A percentile compares a stretch with the other conserved stretches of the same genome.
These are phyloP conservation scores for Smallanthus sonchifolius DNA, from an alignment of 129 eudicot genomes.

Conservation along the genomic window DNA sequence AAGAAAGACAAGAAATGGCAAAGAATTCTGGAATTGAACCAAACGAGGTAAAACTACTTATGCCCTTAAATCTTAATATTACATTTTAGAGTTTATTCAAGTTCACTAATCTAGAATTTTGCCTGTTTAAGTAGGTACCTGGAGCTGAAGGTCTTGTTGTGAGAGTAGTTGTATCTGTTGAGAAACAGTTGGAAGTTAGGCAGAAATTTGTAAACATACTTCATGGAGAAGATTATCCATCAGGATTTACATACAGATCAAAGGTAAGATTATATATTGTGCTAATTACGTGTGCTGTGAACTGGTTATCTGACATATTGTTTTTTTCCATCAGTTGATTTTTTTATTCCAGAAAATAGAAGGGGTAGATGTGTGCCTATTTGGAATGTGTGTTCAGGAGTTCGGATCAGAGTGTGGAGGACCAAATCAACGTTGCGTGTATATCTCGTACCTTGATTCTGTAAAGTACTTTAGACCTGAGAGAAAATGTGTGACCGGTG, in stretches of 20 bases:
- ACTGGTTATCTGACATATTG: slow-evolving; percentile 11
- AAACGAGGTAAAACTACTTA: slow-evolving; percentile 47
- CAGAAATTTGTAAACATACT: slow-evolving; percentile 60
- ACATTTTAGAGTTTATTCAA: not conserved
- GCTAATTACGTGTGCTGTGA: not conserved
- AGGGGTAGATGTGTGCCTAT: slow-evolving; percentile 89
- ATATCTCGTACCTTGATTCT: slow-evolving; percentile 88
- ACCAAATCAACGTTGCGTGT: slow-evolving; percentile 75
- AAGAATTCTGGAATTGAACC: slow-evolving; percentile 37
- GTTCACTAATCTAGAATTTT: not conserved
- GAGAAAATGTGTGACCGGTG: slow-evolving; percentile 48
- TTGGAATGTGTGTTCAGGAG: slow-evolving; percentile 91
- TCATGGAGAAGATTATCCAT: slow-evolving; percentile 59
- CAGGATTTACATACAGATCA: slow-evolving; percentile 70
- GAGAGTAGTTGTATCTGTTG: slow-evolving; percentile 73
- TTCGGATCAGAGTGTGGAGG: slow-evolving; percentile 72
- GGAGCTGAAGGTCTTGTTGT: slow-evolving; percentile 62
- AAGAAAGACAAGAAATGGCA: slow-evolving; percentile 74
- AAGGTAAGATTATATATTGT: slow-evolving; percentile 43
- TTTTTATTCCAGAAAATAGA: slow-evolving; percentile 78
- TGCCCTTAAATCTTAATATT: not conserved
- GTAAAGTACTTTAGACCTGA: slow-evolving; percentile 84
- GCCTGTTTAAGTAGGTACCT: slow-evolving; percentile 42
- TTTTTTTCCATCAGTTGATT: slow-evolving; percentile 51
- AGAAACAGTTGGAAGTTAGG: slow-evolving; percentile 68